Base-by-base conservation (phyloP, 2,329 filamentous ascomycete genomes). In the Colletotrichum sp. region DNA sequence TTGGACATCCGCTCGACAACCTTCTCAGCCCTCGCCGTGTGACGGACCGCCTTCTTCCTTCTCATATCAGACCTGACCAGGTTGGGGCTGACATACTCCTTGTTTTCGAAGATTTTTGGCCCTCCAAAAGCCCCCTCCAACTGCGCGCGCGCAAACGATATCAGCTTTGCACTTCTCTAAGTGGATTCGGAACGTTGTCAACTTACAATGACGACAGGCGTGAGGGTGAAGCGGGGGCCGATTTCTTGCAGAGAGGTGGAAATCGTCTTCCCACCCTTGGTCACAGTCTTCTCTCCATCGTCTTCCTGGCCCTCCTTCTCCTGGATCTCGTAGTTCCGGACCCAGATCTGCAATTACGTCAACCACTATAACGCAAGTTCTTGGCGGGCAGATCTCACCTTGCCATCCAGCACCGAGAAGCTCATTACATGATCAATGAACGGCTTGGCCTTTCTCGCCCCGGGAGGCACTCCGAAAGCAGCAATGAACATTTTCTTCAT, bases 61-160 rank as follows among this genome's bases (percentile, higher is more conserved):
- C 95, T 90, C 79, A 98, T 85, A 78, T 99, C 97, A 55, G 95
- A 90, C 79, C 97, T 91, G 78, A 99, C 92, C 86, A 98, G 95
- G 91, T 99, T 99, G 12, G 97, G 97, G 79, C 94, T 97, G 70
- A 99, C 95, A 81, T 98, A 99, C 84, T 98, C 94, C 89, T 95
- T 97, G 88, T 99, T 99, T 89, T 99, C 95, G 87, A 98, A 99
- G 82, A 99, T 98, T 78, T 99, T 95, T 5, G 97, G 96, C 0
- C 97, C 97, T 70, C 96, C 96, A 80, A 99, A 99, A 77, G 94
- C 96, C 59, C 95, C 96, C 84, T 99, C 97, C 98, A 73, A 99
- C 61, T 59, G 55, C 36, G 36, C 16, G 36, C 36, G 36, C 36
- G 36, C 36, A 39, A 39, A 39, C 36, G 36, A 39, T 39, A 39